Base-by-base conservation (phyloP, 148 eudicot genomes). In the Agrostemma githago region DNA sequence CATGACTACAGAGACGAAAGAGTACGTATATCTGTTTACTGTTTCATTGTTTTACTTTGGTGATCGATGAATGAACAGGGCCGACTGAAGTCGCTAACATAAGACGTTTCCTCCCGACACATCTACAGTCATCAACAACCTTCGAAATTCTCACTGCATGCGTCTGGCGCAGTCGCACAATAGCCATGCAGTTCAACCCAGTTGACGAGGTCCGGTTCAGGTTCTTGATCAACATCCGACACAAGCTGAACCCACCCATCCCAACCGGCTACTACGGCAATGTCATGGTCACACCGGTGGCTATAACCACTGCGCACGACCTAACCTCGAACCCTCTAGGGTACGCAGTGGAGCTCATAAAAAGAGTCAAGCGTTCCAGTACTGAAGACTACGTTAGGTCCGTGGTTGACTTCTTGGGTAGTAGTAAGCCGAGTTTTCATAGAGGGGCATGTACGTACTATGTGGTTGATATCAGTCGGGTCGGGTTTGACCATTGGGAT, bases 101-200 rank as follows among this genome's bases (percentile, higher is more conserved):
- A 7, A 21, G 59, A 3, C 58, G 72, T 0, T 48, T 51, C 9
- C 72, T 69, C 39, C 72, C 72, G 5, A 10, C 19, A 5, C 40
- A 48, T 9, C 4, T 48, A 20, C 21, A 48, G 9, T 69, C 59
- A 5, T 46, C 72, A 21, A 4, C 72, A 48, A 51, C 72, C 4
- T 69, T 69, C 41, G 72, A 69, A 20, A 38, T 20, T 8, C 9
- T 69, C 0, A 6, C 40, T 5, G 72, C 72, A 2, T 46, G 58
- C 59, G 20, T 69, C 2, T 69, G 58, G 72, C 59, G 72, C 5
- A 21, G 72, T 51, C 72, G 72, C n/a, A 69, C 72, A 9, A 26
- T 69, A 10, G 72, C 72, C 5, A 10, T 69, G 59, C 59, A 21
- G 16, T 14, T 69, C 19, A 5, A 48, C 41, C 59, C 72, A 48